Percentiles rank a stretch among this genome's conserved stretches.
These are phyloP conservation scores for Dryadomyces sulphureus DNA, from an alignment of 2,329 filamentous ascomycete genomes.

Conservation along the genomic window DNA sequence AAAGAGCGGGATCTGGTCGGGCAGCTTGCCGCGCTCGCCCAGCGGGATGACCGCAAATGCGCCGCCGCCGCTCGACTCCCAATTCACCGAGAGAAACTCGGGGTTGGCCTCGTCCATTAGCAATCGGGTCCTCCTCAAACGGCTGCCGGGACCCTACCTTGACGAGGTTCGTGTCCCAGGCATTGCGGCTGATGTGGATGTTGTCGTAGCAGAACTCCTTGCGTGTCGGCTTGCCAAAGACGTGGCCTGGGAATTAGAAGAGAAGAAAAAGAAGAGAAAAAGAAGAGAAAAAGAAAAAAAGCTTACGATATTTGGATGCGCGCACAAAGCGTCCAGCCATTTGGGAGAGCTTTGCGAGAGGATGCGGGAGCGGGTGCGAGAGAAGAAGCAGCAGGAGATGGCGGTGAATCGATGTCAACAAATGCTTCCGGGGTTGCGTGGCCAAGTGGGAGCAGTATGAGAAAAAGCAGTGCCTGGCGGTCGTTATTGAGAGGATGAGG, in stretches of 20 bases:
- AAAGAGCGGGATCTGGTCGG: slow-evolving; percentile 87
- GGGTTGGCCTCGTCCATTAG: slow-evolving; percentile 60
- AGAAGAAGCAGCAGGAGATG: not conserved
- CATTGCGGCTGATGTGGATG: slow-evolving; percentile 91
- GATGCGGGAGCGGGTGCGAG: not conserved
- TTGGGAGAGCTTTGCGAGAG: too few relatives aligned
- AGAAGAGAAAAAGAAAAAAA: too few relatives aligned
- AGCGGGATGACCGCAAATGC: slow-evolving; percentile 93
- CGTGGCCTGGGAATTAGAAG: slow-evolving; percentile 92
- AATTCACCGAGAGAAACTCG: slow-evolving; percentile 93
- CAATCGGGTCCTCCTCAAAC: not conserved
- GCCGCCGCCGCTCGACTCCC: slow-evolving; percentile 90
- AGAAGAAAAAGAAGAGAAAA: too few relatives aligned
- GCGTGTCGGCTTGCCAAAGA: slow-evolving; percentile 89
- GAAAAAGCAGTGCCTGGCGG: not conserved
- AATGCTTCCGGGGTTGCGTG: not conserved
- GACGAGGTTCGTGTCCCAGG: slow-evolving; percentile 96
- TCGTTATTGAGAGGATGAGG: not conserved
- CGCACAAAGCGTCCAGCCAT: slow-evolving; percentile 54
- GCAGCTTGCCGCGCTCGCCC: slow-evolving; percentile 76
- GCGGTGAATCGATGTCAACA: not conserved
- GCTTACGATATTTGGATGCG: slow-evolving; percentile 53
- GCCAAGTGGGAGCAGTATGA: not conserved
- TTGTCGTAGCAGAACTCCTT: slow-evolving; percentile 99
- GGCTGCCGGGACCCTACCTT: slow-evolving; percentile 47